Conservation (phyloP, 805 yeast species). For the Schizosaccharomyces japonicus region DNA sequence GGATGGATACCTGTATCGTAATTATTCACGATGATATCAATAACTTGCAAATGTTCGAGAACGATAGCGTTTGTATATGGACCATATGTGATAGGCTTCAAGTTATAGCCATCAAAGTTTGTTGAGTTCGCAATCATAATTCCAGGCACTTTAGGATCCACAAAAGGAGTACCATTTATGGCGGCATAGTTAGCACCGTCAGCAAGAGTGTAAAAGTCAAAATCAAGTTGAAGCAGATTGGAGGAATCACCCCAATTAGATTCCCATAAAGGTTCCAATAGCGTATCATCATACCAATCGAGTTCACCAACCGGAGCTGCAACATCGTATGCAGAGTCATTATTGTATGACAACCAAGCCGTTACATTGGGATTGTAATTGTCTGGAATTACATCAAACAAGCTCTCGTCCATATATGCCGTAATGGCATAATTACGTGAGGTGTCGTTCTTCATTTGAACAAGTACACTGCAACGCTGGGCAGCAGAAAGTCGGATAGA, state of each 20-base stretch:
- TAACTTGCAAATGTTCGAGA: slow-evolving; percentile 36
- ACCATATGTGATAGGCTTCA: slow-evolving; percentile 49
- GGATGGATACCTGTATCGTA: slow-evolving; percentile 85
- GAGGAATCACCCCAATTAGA: slow-evolving; percentile 37
- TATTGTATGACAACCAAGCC: slow-evolving; percentile 39
- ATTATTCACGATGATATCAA: slow-evolving; percentile 69
- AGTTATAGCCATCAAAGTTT: slow-evolving; percentile 23
- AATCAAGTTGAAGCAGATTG: slow-evolving; percentile 48
- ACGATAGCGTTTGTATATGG: slow-evolving; percentile 55
- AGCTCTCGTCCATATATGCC: slow-evolving; percentile 54
- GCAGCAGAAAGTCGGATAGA: slow-evolving; percentile 56
- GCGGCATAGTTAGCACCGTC: slow-evolving; percentile 90
- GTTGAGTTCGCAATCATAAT: slow-evolving; percentile 56
- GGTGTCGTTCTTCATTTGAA: slow-evolving; percentile 44
- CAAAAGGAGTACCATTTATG: slow-evolving; percentile 67
- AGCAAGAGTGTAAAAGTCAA: slow-evolving; percentile 60
- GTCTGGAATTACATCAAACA: slow-evolving; percentile 55
- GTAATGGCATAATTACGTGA: slow-evolving; percentile 54
- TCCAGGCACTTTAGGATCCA: slow-evolving; percentile 66
- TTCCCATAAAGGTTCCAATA: slow-evolving; percentile 38
- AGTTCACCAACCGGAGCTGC: slow-evolving; percentile 21
- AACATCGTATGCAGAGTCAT: slow-evolving; percentile 18
- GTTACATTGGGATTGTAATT: slow-evolving; percentile 52
- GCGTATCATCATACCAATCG: slow-evolving; percentile 52
- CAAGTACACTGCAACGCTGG: slow-evolving; percentile 66